A percentile compares a stretch with the other conserved stretches of the same genome.
Evolutionary conservation across 192 early-diverging fungal species (phyloP).

Genomic region (Coemansia sp.): DNA sequence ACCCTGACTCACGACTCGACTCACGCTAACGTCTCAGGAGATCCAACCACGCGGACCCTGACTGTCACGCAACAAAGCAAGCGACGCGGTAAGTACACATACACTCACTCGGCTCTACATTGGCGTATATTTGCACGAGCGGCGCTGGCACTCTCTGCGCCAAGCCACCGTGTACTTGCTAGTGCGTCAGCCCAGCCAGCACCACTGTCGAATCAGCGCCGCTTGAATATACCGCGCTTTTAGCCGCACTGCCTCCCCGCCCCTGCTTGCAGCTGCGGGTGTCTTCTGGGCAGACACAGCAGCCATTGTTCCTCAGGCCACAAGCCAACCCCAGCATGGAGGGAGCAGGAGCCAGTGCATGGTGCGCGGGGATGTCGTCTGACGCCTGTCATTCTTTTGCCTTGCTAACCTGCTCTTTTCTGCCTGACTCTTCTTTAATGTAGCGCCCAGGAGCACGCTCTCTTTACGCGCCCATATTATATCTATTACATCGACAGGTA

Average conservation of each 20-base stretch:
- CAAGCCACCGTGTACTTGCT: constrained; percentile 10
- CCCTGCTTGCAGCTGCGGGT: constrained; percentile 3
- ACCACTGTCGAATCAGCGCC: constrained; percentile 10
- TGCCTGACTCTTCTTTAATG: background rate
- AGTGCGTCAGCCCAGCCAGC: constrained; percentile 1
- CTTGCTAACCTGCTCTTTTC: constrained; percentile 1
- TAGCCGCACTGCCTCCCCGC: constrained; percentile 6
- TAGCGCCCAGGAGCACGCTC: constrained; percentile 7
- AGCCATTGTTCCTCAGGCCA: constrained; percentile 7
- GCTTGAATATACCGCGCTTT: constrained; percentile 12
- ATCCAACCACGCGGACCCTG: background rate
- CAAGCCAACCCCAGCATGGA: constrained; percentile 8
- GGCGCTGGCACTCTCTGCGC: background rate
- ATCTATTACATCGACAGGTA: constrained; percentile 11
- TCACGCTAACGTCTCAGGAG: background rate
- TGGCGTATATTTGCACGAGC: background rate
- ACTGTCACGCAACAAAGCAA: constrained; percentile 1
- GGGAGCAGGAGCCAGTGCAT: constrained; percentile 6
- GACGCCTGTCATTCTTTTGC: constrained; percentile 7
- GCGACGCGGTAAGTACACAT: constrained; percentile 2
- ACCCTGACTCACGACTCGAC: background rate
- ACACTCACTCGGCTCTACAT: background rate
- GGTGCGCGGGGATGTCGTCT: constrained; percentile 11
- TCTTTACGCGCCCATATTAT: constrained; percentile 1
- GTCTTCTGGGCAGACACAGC: constrained; percentile 8